These are phyloP conservation scores for Vitis amurensis DNA, from an alignment of 164 flowering plant genomes.

Conservation along the genomic window DNA sequence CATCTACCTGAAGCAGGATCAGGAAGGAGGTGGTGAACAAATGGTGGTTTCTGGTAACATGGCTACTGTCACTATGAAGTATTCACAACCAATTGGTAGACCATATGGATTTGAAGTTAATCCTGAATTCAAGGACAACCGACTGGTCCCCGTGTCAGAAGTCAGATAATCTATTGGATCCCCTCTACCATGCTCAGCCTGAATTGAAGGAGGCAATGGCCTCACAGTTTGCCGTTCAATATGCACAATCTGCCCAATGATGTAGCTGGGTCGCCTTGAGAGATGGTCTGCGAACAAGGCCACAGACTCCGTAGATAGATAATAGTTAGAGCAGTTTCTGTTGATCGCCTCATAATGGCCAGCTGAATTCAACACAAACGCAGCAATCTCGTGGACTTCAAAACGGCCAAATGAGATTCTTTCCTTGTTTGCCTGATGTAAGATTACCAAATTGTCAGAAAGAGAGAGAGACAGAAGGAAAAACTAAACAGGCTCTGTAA, in stretches of 20 bases:
- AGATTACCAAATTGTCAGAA: neutral
- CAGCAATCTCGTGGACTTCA: slow-evolving; percentile 90
- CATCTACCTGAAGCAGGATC: slow-evolving; percentile 50
- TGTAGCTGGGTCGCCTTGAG: slow-evolving; percentile 66
- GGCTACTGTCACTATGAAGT: slow-evolving; percentile 88
- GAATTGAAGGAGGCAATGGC: slow-evolving; percentile 22
- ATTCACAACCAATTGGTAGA: slow-evolving; percentile 87
- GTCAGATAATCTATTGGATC: slow-evolving; percentile 43
- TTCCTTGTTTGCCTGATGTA: slow-evolving; percentile 86
- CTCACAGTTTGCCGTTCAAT: slow-evolving; percentile 73
- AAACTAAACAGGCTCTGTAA: too few relatives aligned
- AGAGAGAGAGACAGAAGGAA: too few relatives aligned
- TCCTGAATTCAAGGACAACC: slow-evolving; percentile 38
- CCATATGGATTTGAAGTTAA: slow-evolving; percentile 57
- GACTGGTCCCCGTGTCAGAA: slow-evolving; percentile 43
- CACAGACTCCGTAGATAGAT: slow-evolving; percentile 85
- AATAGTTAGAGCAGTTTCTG: slow-evolving; percentile 77
- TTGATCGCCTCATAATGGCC: slow-evolving; percentile 90
- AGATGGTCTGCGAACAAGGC: slow-evolving; percentile 82
- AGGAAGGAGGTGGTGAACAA: slow-evolving; percentile 78
- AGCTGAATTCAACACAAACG: slow-evolving; percentile 72
- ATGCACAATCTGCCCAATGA: slow-evolving; percentile 95
- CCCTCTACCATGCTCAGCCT: slow-evolving; percentile 29
- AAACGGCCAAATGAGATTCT: slow-evolving; percentile 84
- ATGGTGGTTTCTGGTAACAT: slow-evolving; percentile 85